Base-by-base conservation (phyloP, 2,329 filamentous ascomycete species). In the Stagonosporopsis rhizophila region DNA sequence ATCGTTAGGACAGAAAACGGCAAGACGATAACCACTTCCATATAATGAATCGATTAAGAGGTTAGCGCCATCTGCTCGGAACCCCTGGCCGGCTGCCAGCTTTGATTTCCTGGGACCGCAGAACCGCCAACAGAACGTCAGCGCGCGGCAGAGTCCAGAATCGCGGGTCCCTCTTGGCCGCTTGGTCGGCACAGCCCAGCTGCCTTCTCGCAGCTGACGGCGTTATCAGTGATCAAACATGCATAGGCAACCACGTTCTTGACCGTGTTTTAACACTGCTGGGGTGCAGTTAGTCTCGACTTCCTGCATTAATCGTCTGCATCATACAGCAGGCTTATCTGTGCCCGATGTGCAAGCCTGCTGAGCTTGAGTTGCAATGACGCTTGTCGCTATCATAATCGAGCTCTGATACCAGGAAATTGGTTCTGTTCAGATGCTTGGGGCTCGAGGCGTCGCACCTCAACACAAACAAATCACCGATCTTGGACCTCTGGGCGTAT, bases 91-190 rank as follows among this genome's bases (percentile, higher is more conserved):
- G 35, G 41, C 28, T 40, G 35, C n/a, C 46, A 37, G 22, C 17
- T 20, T 35, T 41, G 40, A 27, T n/a, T 50, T 46, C 14, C 30
- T 51, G 46, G 42, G 23, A 44, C 30, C 17, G 38, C 30, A 25
- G 27, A 20, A 38, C 20, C 32, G 40, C 41, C 52, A 46, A 50
- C 46, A 44, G 53, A 48, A 27, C 53, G 47, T 52, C 47, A 52
- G 47, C 44, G 37, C 39, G 53, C 38, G 53, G 53, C 32, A 56
- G 42, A 56, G 47, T 48, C 53, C 47, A 56, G 47, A 56, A 32
- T 35, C 47, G 32, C 28, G 37, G 38, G n/a, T 30, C 22, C 19
- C 20, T 27, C 37, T 52, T 44, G 53, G 25, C 38, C 15, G 12
- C 22, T 38, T 38, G 17, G 41, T 38, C 30, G 17, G 38, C 42